Percentiles rank a stretch among this genome's conserved stretches.
These are phyloP conservation scores for Spergularia marina DNA, from an alignment of 148 eudicot species.

Conservation along the genomic window DNA sequence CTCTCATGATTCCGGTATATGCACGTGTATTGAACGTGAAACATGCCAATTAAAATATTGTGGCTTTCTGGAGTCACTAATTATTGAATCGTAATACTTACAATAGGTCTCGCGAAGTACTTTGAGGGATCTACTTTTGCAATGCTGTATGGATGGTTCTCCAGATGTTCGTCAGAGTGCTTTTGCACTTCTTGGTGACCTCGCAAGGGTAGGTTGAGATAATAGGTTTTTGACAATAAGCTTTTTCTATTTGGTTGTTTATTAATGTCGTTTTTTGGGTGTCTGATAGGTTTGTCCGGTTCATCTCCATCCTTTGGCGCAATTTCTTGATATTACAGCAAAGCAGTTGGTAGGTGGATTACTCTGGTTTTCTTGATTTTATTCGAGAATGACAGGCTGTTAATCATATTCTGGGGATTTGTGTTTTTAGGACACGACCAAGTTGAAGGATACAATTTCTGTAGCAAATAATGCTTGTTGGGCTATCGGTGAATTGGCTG, in stretches of 20 bases:
- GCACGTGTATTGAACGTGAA: not conserved
- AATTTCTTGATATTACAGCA: slow-evolving; percentile 79
- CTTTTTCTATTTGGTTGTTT: not conserved
- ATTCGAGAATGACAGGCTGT: not conserved
- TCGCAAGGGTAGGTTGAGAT: slow-evolving; percentile 69
- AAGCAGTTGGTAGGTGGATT: slow-evolving; percentile 74
- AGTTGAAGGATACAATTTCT: slow-evolving; percentile 77
- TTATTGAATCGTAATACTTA: slow-evolving; percentile 9
- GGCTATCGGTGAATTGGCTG: slow-evolving; percentile 97
- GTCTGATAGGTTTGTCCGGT: slow-evolving; percentile 78
- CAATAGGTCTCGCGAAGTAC: slow-evolving; percentile 83
- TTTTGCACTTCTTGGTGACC: slow-evolving; percentile 96
- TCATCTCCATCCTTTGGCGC: slow-evolving; percentile 73
- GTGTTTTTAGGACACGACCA: slow-evolving; percentile 52
- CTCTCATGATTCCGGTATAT: not conserved
- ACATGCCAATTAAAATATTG: not conserved
- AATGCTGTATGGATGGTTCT: slow-evolving; percentile 92
- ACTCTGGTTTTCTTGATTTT: slow-evolving; percentile 4
- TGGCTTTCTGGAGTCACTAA: not conserved
- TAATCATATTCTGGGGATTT: slow-evolving; percentile 8
- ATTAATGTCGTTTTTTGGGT: slow-evolving; percentile 3
- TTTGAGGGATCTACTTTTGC: slow-evolving; percentile 81
- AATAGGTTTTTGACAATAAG: not conserved
- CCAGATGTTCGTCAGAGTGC: slow-evolving; percentile 95
- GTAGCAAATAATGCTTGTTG: slow-evolving; percentile 99